Conservation (phyloP, 371 early-diverging fungal genomes). For the Mortierella polycephala region DNA sequence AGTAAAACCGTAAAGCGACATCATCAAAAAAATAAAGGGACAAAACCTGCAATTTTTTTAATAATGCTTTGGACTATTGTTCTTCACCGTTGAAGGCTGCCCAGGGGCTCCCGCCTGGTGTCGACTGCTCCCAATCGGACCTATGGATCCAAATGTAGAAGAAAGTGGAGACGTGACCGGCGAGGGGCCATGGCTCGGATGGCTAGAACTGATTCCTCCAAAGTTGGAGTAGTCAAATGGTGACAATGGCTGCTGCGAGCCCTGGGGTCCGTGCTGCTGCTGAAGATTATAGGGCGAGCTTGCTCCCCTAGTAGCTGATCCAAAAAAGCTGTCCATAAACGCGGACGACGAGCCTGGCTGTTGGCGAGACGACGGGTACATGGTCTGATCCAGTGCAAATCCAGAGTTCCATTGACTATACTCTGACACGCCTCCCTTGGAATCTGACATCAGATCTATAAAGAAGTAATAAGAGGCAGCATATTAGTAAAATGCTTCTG, state of each 20-base stretch:
- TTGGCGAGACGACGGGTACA: conserved; percentile 31
- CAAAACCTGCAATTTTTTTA: conserved; percentile 8
- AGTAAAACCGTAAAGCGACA: too few species aligned
- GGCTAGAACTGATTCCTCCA: conserved; percentile 18
- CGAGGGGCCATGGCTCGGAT: neutral
- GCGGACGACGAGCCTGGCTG: conserved; percentile 19
- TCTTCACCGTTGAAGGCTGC: neutral
- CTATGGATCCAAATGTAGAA: conserved; percentile 19
- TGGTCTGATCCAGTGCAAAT: conserved; percentile 35
- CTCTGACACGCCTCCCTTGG: conserved; percentile 31
- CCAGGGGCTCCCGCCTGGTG: neutral
- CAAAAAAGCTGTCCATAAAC: conserved; percentile 47
- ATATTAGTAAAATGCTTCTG: too few species aligned
- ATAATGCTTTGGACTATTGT: conserved; percentile 16
- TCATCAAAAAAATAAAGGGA: neutral
- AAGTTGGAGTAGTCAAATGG: conserved; percentile 36
- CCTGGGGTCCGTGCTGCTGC: neutral
- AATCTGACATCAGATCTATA: conserved; percentile 18
- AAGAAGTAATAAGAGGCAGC: neutral
- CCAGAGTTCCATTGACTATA: conserved; percentile 56
- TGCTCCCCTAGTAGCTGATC: conserved; percentile 9
- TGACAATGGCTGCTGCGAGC: conserved; percentile 3
- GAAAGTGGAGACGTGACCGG: conserved; percentile 16
- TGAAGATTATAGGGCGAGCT: conserved; percentile 20
- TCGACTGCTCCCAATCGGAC: conserved; percentile 36